These are phyloP conservation scores for Trichoderma erinaceum DNA, from an alignment of 495 filamentous ascomycete species.

Conservation along the genomic window DNA sequence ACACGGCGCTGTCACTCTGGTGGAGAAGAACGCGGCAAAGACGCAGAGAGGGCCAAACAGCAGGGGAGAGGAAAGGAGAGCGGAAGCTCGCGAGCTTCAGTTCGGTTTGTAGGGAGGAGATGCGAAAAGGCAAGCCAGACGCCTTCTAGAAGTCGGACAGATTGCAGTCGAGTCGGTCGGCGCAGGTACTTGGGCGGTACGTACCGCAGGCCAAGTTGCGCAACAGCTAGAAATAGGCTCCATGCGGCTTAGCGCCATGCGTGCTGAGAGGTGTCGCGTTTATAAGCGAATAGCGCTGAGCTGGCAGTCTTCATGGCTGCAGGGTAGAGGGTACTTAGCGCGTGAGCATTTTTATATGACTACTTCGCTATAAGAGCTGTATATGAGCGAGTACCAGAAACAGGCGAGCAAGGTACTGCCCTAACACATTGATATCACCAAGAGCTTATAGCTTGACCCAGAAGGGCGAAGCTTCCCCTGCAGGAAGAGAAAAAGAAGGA, in stretches of 20 bases:
- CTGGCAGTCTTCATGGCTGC: neutral
- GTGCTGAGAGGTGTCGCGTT: neutral
- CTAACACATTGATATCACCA: neutral
- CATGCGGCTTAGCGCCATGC: conserved; percentile 11
- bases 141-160: conserved; percentile 5
- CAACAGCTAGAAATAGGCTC: neutral
- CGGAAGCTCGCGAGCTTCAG: conserved; percentile 6
- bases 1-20: neutral
- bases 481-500: neutral
- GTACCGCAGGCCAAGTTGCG: neutral
- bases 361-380: neutral
- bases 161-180: conserved; percentile 8
- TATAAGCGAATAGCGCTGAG: neutral
- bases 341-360: neutral
- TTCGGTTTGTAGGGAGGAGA: neutral
- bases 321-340: neutral
- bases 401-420: neutral
- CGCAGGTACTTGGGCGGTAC: neutral
- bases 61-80: neutral
- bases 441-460: neutral
- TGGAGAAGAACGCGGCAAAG: neutral
- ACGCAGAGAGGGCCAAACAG: neutral
- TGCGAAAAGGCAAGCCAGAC: neutral
- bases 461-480: neutral
- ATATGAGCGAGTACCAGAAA: neutral